Conservation (phyloP, 2,329 filamentous ascomycete genomes). For the Aspergillus ruber region DNA sequence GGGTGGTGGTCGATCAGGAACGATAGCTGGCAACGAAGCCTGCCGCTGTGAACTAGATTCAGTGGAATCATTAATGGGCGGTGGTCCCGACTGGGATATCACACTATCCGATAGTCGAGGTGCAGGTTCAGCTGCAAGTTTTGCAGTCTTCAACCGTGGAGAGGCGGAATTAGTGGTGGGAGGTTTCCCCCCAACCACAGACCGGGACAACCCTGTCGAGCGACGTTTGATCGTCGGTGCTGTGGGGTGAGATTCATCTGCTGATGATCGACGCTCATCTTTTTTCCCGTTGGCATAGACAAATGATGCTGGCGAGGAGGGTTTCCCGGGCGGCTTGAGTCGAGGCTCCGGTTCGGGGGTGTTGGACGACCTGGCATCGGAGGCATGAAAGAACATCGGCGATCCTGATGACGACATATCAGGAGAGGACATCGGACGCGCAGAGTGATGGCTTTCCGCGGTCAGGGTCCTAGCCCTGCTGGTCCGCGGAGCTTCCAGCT, state of each 20-base stretch:
- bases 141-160: slow-evolving; percentile 26
- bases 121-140: slow-evolving; percentile 17
- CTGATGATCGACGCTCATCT: slow-evolving; percentile 21
- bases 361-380: slow-evolving; percentile 57
- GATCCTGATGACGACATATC: slow-evolving; percentile 26
- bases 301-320: slow-evolving; percentile 25
- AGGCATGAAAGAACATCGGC: slow-evolving; percentile 87
- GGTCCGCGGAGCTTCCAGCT: slow-evolving; percentile 24
- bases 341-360: slow-evolving; percentile 31
- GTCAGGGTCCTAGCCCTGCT: slow-evolving; percentile 33
- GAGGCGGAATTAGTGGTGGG: slow-evolving; percentile 14
- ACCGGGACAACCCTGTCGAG: slow-evolving; percentile 26
- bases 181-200: slow-evolving; percentile 14
- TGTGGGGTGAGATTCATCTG: slow-evolving; percentile 14
- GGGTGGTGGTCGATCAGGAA: slow-evolving; percentile 11
- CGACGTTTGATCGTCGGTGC: slow-evolving; percentile 17
- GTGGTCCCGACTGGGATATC: slow-evolving; percentile 10
- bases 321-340: slow-evolving; percentile 19
- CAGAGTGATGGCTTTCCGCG: slow-evolving; percentile 27
- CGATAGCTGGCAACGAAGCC: slow-evolving; percentile 14
- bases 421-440: slow-evolving; percentile 29
- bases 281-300: slow-evolving; percentile 31
- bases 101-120: slow-evolving; percentile 18
- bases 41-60: slow-evolving; percentile 15
- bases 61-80: slow-evolving; percentile 15